Conservation (phyloP, 2,329 filamentous ascomycete genomes). For the Coniella vitis region DNA sequence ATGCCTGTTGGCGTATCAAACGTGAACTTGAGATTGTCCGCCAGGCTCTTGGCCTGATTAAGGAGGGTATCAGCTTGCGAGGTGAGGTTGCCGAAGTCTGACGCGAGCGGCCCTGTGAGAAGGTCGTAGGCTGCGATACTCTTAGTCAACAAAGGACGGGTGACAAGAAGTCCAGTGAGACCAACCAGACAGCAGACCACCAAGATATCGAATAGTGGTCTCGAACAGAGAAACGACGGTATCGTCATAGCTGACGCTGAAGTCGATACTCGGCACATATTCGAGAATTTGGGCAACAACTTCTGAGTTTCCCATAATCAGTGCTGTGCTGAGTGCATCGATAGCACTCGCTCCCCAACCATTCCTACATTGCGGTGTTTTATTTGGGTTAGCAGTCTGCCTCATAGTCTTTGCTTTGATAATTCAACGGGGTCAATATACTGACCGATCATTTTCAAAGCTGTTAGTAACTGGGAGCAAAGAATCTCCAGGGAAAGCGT, state of each 20-base stretch:
- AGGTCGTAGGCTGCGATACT: slow-evolving; percentile 55
- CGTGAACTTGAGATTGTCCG: slow-evolving; percentile 66
- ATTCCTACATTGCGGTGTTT: too few species aligned
- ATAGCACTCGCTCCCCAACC: slow-evolving; percentile 80
- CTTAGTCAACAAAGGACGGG: not conserved
- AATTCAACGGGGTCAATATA: not conserved
- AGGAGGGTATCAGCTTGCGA: slow-evolving; percentile 53
- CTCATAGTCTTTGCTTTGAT: slow-evolving; percentile 3
- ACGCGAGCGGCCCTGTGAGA: slow-evolving; percentile 55
- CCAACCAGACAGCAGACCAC: slow-evolving; percentile 66
- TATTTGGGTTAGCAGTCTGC: too few species aligned
- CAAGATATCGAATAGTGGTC: slow-evolving; percentile 84
- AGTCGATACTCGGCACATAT: slow-evolving; percentile 66
- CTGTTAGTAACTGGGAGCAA: slow-evolving; percentile 60
- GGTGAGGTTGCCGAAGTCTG: slow-evolving; percentile 36
- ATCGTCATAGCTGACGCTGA: slow-evolving; percentile 32
- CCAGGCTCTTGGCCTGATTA: slow-evolving; percentile 60
- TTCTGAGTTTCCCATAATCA: slow-evolving; percentile 64
- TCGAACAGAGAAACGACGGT: slow-evolving; percentile 72
- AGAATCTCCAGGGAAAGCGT: slow-evolving; percentile 74
- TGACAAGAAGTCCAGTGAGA: not conserved
- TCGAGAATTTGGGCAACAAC: slow-evolving; percentile 66
- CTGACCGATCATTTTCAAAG: slow-evolving; percentile 63
- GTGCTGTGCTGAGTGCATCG: slow-evolving; percentile 72
- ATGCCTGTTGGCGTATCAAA: slow-evolving; percentile 73